Conservation (phyloP, 2,329 filamentous ascomycete genomes). For the Talaromyces islandicus region DNA sequence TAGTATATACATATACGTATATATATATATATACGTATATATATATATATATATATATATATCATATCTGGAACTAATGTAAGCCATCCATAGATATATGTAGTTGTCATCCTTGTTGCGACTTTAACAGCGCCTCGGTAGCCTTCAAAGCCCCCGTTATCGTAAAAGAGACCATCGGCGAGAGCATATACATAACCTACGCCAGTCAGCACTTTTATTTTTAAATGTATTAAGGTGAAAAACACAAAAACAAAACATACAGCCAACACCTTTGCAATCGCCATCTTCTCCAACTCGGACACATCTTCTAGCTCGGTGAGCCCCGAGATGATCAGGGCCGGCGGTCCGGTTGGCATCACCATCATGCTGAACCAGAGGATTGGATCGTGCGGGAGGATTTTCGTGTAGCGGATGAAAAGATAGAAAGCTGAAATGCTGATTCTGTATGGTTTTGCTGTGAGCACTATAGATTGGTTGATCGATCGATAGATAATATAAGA, state of each 20-base stretch:
- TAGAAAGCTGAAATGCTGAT: conserved; percentile 53
- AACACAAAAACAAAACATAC: conserved; percentile 28
- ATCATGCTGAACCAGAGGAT: conserved; percentile 63
- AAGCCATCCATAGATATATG: too few species aligned
- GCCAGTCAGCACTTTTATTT: not conserved
- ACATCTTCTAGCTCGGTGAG: conserved; percentile 43
- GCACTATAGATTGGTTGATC: not conserved
- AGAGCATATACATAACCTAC: conserved; percentile 27
- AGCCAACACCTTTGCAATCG: conserved; percentile 48
- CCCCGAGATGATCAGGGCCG: conserved; percentile 49
- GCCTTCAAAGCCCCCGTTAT: conserved; percentile 28
- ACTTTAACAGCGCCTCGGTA: conserved; percentile 18
- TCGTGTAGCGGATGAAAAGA: conserved; percentile 47
- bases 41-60: too few species aligned
- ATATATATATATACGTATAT: too few species aligned
- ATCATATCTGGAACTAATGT: too few species aligned
- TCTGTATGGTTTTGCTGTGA: conserved; percentile 9
- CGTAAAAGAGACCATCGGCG: conserved; percentile 24
- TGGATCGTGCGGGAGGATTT: conserved; percentile 50
- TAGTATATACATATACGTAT: too few species aligned
- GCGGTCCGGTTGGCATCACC: conserved; percentile 53
- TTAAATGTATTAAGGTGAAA: conserved; percentile 11
- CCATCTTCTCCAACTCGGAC: conserved; percentile 45
- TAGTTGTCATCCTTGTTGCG: not conserved
- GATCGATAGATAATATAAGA: not conserved